phyloP scores from a whole-genome alignment of 2,329 filamentous ascomycete species.

The Monosporascus cannonballus region DNA sequence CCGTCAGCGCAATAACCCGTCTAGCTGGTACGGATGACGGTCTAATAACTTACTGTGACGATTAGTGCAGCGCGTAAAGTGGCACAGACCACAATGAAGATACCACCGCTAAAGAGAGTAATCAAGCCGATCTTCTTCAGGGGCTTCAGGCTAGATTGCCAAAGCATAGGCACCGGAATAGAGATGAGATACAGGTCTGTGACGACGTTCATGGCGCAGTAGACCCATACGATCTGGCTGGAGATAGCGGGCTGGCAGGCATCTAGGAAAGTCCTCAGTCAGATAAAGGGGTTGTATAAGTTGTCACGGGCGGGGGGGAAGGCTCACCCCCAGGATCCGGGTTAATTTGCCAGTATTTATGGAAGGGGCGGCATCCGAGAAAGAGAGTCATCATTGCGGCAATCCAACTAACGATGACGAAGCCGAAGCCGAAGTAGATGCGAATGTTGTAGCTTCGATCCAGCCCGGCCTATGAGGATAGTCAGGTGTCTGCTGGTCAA shows the following conservation, averaged over 20 bases:
- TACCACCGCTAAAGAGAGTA: conserved; percentile 32
- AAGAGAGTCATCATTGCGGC: conserved; percentile 36
- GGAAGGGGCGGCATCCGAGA: conserved; percentile 40
- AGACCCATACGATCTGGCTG: conserved; percentile 39
- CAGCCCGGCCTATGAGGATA: conserved; percentile 28
- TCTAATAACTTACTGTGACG: conserved; percentile 7
- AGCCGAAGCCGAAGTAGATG: conserved; percentile 38
- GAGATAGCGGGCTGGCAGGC: conserved; percentile 43
- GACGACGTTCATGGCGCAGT: conserved; percentile 43
- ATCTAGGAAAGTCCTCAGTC: conserved; percentile 19
- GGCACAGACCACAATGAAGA: conserved; percentile 34
- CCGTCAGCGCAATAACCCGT: not conserved
- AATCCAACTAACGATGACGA: conserved; percentile 40
- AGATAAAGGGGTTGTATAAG: conserved; percentile 13
- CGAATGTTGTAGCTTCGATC: conserved; percentile 34
- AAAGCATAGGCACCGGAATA: conserved; percentile 49
- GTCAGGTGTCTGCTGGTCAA: conserved; percentile 1
- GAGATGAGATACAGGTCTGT: conserved; percentile 56
- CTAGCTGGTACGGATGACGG: not conserved
- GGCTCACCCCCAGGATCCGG: conserved; percentile 42
- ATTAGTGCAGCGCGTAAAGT: conserved; percentile 32
- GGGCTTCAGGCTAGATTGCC: conserved; percentile 29
- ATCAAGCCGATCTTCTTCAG: conserved; percentile 32
- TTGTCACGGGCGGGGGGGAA: too few relatives aligned
- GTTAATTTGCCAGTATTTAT: conserved; percentile 48